These are phyloP conservation scores for Musa acuminata DNA, from an alignment of 176 grass and related monocot species.

Conservation along the genomic window DNA sequence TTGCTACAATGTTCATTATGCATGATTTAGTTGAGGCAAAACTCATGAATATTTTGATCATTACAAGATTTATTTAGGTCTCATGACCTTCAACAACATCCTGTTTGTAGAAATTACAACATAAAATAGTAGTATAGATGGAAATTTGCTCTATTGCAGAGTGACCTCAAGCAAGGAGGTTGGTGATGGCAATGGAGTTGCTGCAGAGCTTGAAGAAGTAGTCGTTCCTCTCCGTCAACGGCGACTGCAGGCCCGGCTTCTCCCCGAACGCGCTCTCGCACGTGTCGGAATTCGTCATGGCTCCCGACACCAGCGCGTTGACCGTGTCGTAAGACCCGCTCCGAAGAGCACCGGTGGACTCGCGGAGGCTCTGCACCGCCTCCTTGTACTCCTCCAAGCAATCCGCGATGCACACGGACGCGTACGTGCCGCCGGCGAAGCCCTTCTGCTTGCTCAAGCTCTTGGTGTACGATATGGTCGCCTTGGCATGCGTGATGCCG, in stretches of 20 bases:
- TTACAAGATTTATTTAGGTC: too few relatives aligned
- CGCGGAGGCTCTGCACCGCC: neutral
- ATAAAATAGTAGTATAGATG: too few relatives aligned
- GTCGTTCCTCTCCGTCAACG: slow-evolving; percentile 14
- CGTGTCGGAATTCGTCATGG: slow-evolving; percentile 10
- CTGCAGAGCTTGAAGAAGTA: slow-evolving; percentile 25
- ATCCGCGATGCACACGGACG: neutral
- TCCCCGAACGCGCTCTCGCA: slow-evolving; percentile 18
- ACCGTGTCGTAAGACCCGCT: neutral
- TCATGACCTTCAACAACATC: too few relatives aligned
- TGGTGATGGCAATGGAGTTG: slow-evolving; percentile 20
- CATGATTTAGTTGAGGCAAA: too few relatives aligned
- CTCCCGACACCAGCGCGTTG: slow-evolving; percentile 6
- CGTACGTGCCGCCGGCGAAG: neutral
- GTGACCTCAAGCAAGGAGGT: neutral
- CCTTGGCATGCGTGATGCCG: slow-evolving; percentile 9
- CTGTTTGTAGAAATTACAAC: too few relatives aligned
- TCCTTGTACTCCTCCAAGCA: neutral
- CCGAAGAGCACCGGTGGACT: neutral
- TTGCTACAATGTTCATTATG: too few relatives aligned
- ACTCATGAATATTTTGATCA: too few relatives aligned
- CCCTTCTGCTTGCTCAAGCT: neutral
- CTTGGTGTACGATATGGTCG: slow-evolving; percentile 21
- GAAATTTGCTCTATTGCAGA: too few relatives aligned
- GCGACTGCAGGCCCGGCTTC: slow-evolving; percentile 12